Conservation (phyloP, 176 grass and related monocot species). For the Cenchrus fungigraminus region DNA sequence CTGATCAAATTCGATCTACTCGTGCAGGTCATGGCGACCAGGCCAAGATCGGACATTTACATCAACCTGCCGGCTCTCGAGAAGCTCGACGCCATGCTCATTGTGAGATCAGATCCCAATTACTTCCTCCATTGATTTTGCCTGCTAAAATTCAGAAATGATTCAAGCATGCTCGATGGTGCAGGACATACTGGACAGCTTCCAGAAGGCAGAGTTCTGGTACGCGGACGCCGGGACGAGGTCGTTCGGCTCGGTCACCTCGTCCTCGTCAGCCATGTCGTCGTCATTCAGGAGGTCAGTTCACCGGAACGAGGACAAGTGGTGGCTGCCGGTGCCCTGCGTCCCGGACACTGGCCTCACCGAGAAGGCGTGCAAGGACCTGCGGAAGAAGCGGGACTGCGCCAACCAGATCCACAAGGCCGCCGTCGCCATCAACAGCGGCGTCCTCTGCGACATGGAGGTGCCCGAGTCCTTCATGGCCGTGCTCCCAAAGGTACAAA, state of each 20-base stretch:
- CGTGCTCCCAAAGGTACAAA: slow-evolving; percentile 75
- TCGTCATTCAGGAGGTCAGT: slow-evolving; percentile 76
- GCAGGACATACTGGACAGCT: slow-evolving; percentile 92
- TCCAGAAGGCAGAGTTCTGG: slow-evolving; percentile 95
- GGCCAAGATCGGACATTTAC: slow-evolving; percentile 94
- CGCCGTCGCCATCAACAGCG: slow-evolving; percentile 92
- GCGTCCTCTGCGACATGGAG: slow-evolving; percentile 89
- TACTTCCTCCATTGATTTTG: not conserved
- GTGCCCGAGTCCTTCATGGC: slow-evolving; percentile 89
- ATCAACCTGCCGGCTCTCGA: slow-evolving; percentile 93
- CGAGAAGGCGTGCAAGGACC: slow-evolving; percentile 56
- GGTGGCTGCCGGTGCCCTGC: slow-evolving; percentile 97
- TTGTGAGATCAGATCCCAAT: slow-evolving; percentile 56
- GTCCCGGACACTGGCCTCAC: slow-evolving; percentile 75
- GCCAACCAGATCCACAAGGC: slow-evolving; percentile 99
- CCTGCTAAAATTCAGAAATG: not conserved
- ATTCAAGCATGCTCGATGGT: not conserved
- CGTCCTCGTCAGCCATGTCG: slow-evolving; percentile 57
- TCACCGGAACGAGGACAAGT: slow-evolving; percentile 86
- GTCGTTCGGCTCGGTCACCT: slow-evolving; percentile 63
- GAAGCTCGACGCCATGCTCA: slow-evolving; percentile 94
- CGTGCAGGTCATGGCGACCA: slow-evolving; percentile 83
- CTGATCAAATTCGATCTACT: not conserved
- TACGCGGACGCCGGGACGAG: slow-evolving; percentile 84
- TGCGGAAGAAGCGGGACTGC: slow-evolving; percentile 82